Base-by-base conservation (phyloP, 768 basidiomycete genomes). In the Phanerochaete sordida region DNA sequence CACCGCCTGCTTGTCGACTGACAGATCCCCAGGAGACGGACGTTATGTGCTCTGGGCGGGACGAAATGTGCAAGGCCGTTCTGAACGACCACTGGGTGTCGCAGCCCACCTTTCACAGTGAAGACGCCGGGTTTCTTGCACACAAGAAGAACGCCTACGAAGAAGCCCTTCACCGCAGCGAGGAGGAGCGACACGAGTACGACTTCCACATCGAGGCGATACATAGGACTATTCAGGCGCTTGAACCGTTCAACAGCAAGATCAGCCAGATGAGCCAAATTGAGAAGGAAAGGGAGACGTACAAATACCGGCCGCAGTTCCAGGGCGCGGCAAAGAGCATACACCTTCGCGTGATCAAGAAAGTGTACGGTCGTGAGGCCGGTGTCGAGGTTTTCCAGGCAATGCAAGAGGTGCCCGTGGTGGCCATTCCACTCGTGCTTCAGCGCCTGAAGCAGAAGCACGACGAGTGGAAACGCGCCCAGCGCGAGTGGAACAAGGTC, bases 31-130 rank as follows among this genome's bases (percentile, higher is more conserved):
- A 97, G 94, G 95, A 95, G 73, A 84, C 85, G 57, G 88, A 88
- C 56, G 87, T 96, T 15, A 78, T 88, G 0, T 99, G 97, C 69
- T 91, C 95, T 1, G 97, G 97, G 1, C 90, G 97, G 16, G 97
- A 98, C 68, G 91, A 94, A 23, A 95, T 98, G 89, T 98, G 96
- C 73, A 90, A 88, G 68, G 87, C 91, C 7, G 97, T 99, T 4
- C 77, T 99, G 55, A 99, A 99, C 69, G 97, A 99, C 70, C 93
- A 96, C 65, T 99, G 96, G 96, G 90, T 98, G 19, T 95, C 95
- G 4, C 95, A 98, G 70, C 95, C 97, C 1, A 91, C 93, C 1
- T 96, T 93, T 86, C 88, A 91, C 3, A 91, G 88, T 65, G 97
- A 99, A 71, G 95, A 96, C 64, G 87, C 93, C 0, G 93, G 91